Evolutionary conservation across 2,329 filamentous ascomycete genomes (phyloP), one percentile per base, ranked within the genome.

Genomic region (Scytalidium sp.): DNA sequence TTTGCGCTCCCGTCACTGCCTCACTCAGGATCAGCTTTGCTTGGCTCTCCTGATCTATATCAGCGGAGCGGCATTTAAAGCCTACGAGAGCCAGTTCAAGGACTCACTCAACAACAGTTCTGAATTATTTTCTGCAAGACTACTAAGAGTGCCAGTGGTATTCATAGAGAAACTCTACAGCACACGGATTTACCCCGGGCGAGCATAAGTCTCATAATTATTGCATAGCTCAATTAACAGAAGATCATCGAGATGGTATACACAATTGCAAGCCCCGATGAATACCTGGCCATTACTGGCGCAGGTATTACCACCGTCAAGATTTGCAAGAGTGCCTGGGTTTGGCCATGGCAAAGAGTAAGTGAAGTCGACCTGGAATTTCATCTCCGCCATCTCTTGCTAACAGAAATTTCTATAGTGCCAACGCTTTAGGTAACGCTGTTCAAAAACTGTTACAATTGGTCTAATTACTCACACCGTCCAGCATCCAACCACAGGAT

Each of bases 251-350:
- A 53, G 45, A 80, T 80, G 75, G 79, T 79, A 59, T 89, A 86
- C 71, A 80, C 77, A 66, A 79, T 90, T 56, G 85, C 88, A 19
- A 81, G 82, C 49, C 85, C 88, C 22, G 88, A 91, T 71, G 82
- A 90, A 71, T 95, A 94, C 77, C 87, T 95, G 70, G 89, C 90
- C 75, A 81, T 94, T 60, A 94, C 89, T 60, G 90, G 90, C 71
- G 84, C 84, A 70, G 83, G 85, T 57, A 79, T 96, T 60, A 76
- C 84, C 41, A 84, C 79, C 61, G 82, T 95, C 60, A 81, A 81
- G 58, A 91, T 95, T 67, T 83, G 81, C 64, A 96, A 95, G 71
- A 87, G 89, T 56, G 78, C 84, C 49, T 84, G 86, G 72, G 76
- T 90, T 17, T 79, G 77, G 69, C 87, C 87, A 49, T 82, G 88